Evolutionary conservation across 768 basidiomycete species (phyloP).

Genomic region (Lentinula detonsa): DNA sequence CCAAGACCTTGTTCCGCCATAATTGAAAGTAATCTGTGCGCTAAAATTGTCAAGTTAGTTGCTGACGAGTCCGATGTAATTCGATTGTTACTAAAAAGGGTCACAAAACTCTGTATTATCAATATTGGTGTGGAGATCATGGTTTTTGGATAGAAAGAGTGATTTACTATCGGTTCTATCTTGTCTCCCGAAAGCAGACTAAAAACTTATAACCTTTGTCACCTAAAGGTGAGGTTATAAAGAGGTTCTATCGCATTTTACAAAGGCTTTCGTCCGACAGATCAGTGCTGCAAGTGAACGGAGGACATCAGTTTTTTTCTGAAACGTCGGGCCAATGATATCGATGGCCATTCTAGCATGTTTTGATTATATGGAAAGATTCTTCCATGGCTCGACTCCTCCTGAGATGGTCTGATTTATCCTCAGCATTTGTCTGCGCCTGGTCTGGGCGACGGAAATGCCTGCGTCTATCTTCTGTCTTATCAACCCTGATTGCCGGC

Average conservation of each 20-base stretch:
- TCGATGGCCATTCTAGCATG: not conserved
- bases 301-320: not conserved
- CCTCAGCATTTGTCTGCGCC: too few species aligned
- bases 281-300: not conserved
- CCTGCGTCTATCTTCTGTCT: too few species aligned
- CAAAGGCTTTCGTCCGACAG: not conserved
- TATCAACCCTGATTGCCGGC: too few species aligned
- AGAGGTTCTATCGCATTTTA: not conserved
- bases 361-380: not conserved
- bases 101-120: not conserved
- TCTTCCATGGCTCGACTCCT: not conserved
- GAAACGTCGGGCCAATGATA: not conserved
- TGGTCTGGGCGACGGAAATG: too few species aligned
- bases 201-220: too few species aligned
- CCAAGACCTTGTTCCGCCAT: not conserved
- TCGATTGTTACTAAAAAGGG: not conserved
- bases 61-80: not conserved
- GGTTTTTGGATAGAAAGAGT: not conserved
- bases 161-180: not conserved
- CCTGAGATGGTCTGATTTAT: too few species aligned
- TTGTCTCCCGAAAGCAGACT: too few species aligned
- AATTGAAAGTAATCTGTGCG: not conserved
- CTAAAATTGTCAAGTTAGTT: not conserved
- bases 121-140: not conserved
- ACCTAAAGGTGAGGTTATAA: too few species aligned